Evolutionary conservation across 1,284 basidiomycete genomes (phyloP), one percentile per base, ranked within the genome.

Genomic region (Leccinum solheimii): DNA sequence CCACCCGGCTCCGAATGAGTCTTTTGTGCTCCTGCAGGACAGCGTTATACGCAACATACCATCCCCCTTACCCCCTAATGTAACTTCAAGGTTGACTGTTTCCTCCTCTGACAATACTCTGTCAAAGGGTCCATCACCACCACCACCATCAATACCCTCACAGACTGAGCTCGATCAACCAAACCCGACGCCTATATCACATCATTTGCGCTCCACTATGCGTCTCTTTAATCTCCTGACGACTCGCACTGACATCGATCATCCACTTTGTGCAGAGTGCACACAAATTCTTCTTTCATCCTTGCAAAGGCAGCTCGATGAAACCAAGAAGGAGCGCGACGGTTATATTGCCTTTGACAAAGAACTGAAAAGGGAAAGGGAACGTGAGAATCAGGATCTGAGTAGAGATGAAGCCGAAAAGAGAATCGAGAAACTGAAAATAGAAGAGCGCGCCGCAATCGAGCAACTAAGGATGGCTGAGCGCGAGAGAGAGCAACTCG

Each of bases 201-300:
- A 91, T 72, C 90, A 90, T 69, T 78, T 92, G 55, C 86, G 87
- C 61, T 90, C 88, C 38, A 87, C 89, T 57, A 80, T 83, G 67
- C 86, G 86, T 36, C 81, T 97, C 36, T 91, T 95, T 72, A 86
- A 90, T 69, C 77, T 95, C 49, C 80, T 96, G 27, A 92, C 92
- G 3, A 86, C 86, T 56, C 82, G 88, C 49, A 92, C 93, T 55
- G 90, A 93, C 50, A 85, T 97, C 57, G 94, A 97, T 74, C 97
- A 99, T 75, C 97, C 97, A 3, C 83, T 99, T 10, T 99, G 97
- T 74, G 86, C 90, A 1, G 95, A 97, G 71, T 99, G 97, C 75
- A 94, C 95, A 2, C 88, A 92, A 69, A 84, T 91, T 58, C 78
- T 98, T 51, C 84, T 97, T 51, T 81, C 82, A 4, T 86, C 87